These are phyloP conservation scores for Penicillium ochrochloron DNA, from an alignment of 495 filamentous ascomycete genomes.

Conservation along the genomic window DNA sequence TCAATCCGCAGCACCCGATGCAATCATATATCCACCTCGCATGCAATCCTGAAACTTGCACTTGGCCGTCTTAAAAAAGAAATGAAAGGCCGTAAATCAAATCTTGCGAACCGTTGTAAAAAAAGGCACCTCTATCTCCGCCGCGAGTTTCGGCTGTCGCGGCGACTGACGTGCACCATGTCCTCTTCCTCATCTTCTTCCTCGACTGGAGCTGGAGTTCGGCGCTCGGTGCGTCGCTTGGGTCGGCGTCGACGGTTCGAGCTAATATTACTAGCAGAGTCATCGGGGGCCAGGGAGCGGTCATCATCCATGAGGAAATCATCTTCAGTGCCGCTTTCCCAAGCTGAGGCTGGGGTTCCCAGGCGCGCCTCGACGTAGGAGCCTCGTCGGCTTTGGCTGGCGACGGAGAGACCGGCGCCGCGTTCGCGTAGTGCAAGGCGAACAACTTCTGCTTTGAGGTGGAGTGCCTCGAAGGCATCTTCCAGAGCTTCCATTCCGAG, in stretches of 20 bases:
- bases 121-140: conserved; percentile 28
- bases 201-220: conserved; percentile 82
- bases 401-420: conserved; percentile 76
- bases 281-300: conserved; percentile 71
- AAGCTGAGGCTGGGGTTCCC: conserved; percentile 61
- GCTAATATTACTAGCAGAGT: conserved; percentile 85
- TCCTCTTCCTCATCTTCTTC: conserved; percentile 73
- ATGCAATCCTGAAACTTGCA: conserved; percentile 20
- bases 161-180: conserved; percentile 29
- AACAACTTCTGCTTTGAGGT: conserved; percentile 80
- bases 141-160: conserved; percentile 35
- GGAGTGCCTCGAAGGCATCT: conserved; percentile 92
- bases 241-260: conserved; percentile 71
- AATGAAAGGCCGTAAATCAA: neutral
- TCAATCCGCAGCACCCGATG: conserved; percentile 25
- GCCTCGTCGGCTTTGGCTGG: conserved; percentile 71
- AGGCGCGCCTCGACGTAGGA: conserved; percentile 55
- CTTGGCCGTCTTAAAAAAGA: neutral
- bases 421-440: conserved; percentile 79
- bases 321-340: conserved; percentile 63
- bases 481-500: conserved; percentile 92
- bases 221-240: conserved; percentile 70
- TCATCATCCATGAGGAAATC: conserved; percentile 58
- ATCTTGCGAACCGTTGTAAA: neutral
- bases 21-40: conserved; percentile 30